Percentiles rank a stretch among this genome's conserved stretches.
Evolutionary conservation across 1,284 basidiomycete genomes (phyloP).

Genomic region (Apiotrichum akiyoshidainum): DNA sequence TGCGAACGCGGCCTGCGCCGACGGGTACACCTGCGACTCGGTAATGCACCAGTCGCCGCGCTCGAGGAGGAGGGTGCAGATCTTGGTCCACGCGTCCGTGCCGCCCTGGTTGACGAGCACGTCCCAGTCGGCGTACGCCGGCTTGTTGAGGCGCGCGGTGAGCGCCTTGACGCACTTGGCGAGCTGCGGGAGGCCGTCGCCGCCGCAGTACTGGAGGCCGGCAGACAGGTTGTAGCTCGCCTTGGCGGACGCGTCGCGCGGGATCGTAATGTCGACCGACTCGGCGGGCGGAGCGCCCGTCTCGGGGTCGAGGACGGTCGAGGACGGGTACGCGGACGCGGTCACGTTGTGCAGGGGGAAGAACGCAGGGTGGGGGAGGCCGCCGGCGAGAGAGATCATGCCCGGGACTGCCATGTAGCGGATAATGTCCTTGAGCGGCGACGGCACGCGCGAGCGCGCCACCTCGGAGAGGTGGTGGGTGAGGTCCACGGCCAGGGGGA

Average conservation of each 20-base stretch:
- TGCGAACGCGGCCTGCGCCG: slow-evolving; percentile 35
- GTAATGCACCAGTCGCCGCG: slow-evolving; percentile 66
- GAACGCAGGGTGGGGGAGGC: slow-evolving; percentile 42
- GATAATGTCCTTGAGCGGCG: slow-evolving; percentile 59
- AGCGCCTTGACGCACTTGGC: slow-evolving; percentile 53
- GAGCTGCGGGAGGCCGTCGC: slow-evolving; percentile 26
- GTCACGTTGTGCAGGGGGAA: slow-evolving; percentile 43
- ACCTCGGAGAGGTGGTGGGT: slow-evolving; percentile 59
- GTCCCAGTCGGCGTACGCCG: slow-evolving; percentile 62
- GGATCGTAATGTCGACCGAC: slow-evolving; percentile 59
- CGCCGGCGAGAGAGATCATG: slow-evolving; percentile 38
- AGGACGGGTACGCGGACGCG: slow-evolving; percentile 28
- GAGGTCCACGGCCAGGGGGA: slow-evolving; percentile 54
- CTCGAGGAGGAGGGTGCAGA: slow-evolving; percentile 60
- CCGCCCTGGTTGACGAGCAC: slow-evolving; percentile 65
- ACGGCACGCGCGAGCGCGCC: slow-evolving; percentile 55
- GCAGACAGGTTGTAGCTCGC: slow-evolving; percentile 56
- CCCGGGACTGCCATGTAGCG: slow-evolving; percentile 26
- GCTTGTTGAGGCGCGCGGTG: slow-evolving; percentile 59
- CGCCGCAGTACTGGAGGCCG: slow-evolving; percentile 65
- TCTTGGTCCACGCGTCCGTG: slow-evolving; percentile 61
- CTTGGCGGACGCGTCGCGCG: slow-evolving; percentile 13
- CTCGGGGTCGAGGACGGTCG: slow-evolving; percentile 51
- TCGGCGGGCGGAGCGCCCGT: slow-evolving; percentile 47
- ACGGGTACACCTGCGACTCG: slow-evolving; percentile 53